Evolutionary conservation across 2,329 filamentous ascomycete genomes (phyloP).

Genomic region (Ceratocystis alfenasii): DNA sequence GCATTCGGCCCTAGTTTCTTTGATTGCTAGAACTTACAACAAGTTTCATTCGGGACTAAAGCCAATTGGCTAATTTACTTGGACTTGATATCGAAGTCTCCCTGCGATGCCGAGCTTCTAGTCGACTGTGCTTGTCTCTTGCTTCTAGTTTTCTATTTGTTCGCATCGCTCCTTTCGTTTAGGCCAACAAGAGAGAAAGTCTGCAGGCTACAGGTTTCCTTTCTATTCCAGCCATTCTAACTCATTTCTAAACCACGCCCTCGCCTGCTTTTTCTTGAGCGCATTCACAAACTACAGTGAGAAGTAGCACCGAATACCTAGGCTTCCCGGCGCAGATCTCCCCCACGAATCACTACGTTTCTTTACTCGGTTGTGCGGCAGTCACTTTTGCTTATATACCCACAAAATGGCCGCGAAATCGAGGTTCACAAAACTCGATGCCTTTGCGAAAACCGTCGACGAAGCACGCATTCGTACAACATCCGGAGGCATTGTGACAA

Average conservation of each 20-base stretch:
- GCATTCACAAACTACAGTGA: not conserved
- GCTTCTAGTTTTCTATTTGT: not conserved
- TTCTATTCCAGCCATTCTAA: not conserved
- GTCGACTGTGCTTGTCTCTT: not conserved
- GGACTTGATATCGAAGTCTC: not conserved
- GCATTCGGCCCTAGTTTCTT: not conserved
- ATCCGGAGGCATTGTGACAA: slow-evolving; percentile 88
- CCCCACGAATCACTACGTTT: not conserved
- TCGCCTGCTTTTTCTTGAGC: not conserved
- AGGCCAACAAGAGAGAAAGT: not conserved
- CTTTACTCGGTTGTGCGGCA: not conserved
- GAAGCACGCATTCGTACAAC: slow-evolving; percentile 94
- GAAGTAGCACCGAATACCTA: not conserved
- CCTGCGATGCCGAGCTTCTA: slow-evolving; percentile 5
- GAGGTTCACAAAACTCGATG: slow-evolving; percentile 90
- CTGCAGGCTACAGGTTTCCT: slow-evolving; percentile 5
- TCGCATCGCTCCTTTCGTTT: not conserved
- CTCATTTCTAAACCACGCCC: not conserved
- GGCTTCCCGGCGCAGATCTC: slow-evolving; percentile 2
- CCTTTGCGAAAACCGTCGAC: slow-evolving; percentile 98
- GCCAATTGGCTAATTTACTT: not conserved
- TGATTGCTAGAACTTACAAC: not conserved
- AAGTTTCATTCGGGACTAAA: not conserved
- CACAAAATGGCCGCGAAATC: slow-evolving; percentile 71
- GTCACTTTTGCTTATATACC: not conserved